Percentiles rank a stretch among this genome's conserved stretches.
Conservation (phyloP, 2,329 filamentous ascomycete species). For the Blumeriella jaapii region DNA sequence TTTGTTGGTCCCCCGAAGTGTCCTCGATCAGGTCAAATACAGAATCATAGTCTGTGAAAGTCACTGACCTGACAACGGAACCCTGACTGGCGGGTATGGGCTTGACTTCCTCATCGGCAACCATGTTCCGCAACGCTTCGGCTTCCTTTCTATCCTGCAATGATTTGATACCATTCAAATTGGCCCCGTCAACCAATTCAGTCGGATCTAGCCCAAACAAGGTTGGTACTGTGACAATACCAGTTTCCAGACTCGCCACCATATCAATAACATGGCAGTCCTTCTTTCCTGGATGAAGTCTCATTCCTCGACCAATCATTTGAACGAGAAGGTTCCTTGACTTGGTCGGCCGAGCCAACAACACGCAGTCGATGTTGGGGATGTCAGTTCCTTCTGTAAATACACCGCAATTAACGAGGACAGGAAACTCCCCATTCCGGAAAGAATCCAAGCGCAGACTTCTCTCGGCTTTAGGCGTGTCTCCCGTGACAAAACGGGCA, state of each 20-base stretch:
- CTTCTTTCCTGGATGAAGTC: constrained; percentile 66
- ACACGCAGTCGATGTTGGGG: constrained; percentile 87
- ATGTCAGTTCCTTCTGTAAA: constrained; percentile 98
- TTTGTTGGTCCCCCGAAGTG: constrained; percentile 64
- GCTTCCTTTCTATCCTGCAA: constrained; percentile 40
- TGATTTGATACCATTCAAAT: constrained; percentile 47
- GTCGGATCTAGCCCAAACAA: constrained; percentile 84
- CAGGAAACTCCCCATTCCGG: constrained; percentile 63
- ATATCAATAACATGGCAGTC: constrained; percentile 96
- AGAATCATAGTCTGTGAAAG: constrained; percentile 83
- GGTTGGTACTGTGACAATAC: constrained; percentile 82
- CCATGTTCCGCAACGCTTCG: constrained; percentile 21
- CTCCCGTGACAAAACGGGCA: constrained; percentile 75
- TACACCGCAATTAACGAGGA: constrained; percentile 88
- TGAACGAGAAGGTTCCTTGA: constrained; percentile 91
- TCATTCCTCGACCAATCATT: constrained; percentile 94
- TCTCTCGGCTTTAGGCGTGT: constrained; percentile 60
- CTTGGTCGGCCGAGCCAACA: constrained; percentile 77
- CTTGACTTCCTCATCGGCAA: constrained; percentile 1
- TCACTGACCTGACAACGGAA: constrained; percentile 25
- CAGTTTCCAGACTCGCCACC: constrained; percentile 73
- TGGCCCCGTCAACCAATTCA: constrained; percentile 59
- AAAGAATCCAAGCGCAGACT: constrained; percentile 65
- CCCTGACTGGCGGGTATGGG: neutral
- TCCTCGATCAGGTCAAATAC: constrained; percentile 87